Evolutionary conservation across 2,329 filamentous ascomycete species (phyloP).

Genomic region (Hypoxylon sp.): DNA sequence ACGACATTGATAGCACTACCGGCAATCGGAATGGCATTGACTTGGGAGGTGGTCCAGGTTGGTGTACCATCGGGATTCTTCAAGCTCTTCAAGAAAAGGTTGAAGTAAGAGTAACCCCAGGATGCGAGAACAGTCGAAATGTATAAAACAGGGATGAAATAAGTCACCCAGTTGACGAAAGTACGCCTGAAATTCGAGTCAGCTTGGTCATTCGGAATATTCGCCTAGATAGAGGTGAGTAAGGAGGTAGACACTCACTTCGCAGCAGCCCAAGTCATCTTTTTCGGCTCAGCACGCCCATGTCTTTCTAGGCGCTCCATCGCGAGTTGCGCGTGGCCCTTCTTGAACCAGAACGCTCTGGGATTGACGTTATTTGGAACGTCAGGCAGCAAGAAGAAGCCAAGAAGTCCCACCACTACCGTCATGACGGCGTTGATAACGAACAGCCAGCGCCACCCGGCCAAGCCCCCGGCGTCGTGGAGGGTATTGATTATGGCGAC

Average conservation of each 20-base stretch:
- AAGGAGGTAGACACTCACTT: conserved; percentile 36
- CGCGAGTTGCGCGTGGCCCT: conserved; percentile 51
- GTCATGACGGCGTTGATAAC: conserved; percentile 65
- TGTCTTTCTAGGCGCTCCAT: conserved; percentile 54
- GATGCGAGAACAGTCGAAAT: conserved; percentile 55
- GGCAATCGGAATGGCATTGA: conserved; percentile 59
- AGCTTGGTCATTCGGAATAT: conserved; percentile 5
- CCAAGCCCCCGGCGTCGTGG: conserved; percentile 55
- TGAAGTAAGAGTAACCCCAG: conserved; percentile 57
- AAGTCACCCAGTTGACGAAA: conserved; percentile 54
- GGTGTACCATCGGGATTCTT: conserved; percentile 51
- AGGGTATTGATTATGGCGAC: conserved; percentile 61
- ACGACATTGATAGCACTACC: conserved; percentile 58
- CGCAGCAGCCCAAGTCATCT: conserved; percentile 53
- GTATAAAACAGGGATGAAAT: conserved; percentile 55
- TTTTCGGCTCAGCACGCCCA: conserved; percentile 55
- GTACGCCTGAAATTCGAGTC: conserved; percentile 45
- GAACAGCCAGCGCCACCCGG: conserved; percentile 63
- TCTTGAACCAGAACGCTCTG: conserved; percentile 55
- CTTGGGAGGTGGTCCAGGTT: conserved; percentile 53
- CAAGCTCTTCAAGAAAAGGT: conserved; percentile 52
- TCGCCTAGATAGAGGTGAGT: no score
- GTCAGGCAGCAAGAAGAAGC: conserved; percentile 57
- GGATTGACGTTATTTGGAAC: conserved; percentile 52
- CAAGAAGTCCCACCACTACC: conserved; percentile 58